phyloP scores from a whole-genome alignment of 805 yeast genomes.

The Candida hungchunana region DNA sequence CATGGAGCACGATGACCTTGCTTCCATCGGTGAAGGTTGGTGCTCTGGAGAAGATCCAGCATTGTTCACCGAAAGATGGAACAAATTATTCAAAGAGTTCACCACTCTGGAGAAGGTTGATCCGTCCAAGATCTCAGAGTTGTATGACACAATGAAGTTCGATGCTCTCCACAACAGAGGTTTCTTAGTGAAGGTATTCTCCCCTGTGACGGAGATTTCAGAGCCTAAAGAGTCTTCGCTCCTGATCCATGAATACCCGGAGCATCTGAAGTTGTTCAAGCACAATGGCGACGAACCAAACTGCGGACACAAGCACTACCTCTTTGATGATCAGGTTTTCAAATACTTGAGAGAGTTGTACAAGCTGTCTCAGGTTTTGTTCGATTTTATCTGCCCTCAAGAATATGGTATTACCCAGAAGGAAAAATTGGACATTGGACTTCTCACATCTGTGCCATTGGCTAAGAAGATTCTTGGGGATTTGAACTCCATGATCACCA shows the following conservation, averaged over 20 bases:
- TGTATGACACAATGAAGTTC: constrained; percentile 97
- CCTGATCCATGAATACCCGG: constrained; percentile 27
- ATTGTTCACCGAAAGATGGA: constrained; percentile 94
- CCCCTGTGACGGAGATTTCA: constrained; percentile 50
- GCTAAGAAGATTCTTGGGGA: constrained; percentile 84
- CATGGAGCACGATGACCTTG: constrained; percentile 48
- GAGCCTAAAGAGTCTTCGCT: constrained; percentile 26
- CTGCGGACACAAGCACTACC: constrained; percentile 32
- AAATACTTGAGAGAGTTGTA: constrained; percentile 83
- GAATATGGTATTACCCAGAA: constrained; percentile 96
- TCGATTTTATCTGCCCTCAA: constrained; percentile 97
- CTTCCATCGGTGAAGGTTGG: constrained; percentile 75
- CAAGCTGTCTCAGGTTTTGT: constrained; percentile 83
- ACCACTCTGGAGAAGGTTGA: constrained; percentile 92
- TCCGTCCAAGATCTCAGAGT: constrained; percentile 93
- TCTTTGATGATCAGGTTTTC: constrained; percentile 77
- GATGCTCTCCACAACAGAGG: constrained; percentile 95
- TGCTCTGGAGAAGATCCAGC: constrained; percentile 95
- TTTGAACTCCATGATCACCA: constrained; percentile 70
- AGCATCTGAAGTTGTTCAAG: constrained; percentile 26
- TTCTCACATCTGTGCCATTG: constrained; percentile 88
- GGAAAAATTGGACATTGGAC: constrained; percentile 93
- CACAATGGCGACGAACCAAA: constrained; percentile 3
- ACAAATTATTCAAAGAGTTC: constrained; percentile 89
- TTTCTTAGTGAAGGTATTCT: constrained; percentile 78